phyloP scores from a whole-genome alignment of 2,329 filamentous ascomycete species.

The Colletotrichum destructivum region DNA sequence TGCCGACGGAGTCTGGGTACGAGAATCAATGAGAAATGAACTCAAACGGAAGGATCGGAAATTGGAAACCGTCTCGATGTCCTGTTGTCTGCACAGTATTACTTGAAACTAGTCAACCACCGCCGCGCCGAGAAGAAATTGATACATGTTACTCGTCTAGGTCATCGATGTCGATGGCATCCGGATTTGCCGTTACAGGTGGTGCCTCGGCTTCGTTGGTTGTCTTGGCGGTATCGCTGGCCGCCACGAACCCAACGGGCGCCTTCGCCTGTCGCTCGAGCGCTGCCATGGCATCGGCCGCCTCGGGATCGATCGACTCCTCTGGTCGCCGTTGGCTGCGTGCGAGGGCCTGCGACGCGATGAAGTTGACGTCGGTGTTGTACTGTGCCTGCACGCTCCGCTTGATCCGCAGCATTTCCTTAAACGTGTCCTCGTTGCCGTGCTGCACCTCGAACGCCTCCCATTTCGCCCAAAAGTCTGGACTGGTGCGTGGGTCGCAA shows the following conservation, averaged over 20 bases:
- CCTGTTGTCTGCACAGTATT: slow-evolving; percentile 33
- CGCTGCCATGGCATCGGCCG: slow-evolving; percentile 88
- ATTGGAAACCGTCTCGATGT: not conserved
- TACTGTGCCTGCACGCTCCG: slow-evolving; percentile 97
- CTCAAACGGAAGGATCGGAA: slow-evolving; percentile 6
- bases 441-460: slow-evolving; percentile 97
- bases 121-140: slow-evolving; percentile 16
- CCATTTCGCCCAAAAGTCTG: slow-evolving; percentile 96
- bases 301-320: slow-evolving; percentile 59
- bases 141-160: slow-evolving; percentile 70
- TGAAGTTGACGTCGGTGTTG: slow-evolving; percentile 99
- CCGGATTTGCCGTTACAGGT: slow-evolving; percentile 77
- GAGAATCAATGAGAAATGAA: slow-evolving; percentile 5
- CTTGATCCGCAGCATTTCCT: slow-evolving; percentile 99
- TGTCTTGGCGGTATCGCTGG: slow-evolving; percentile 78
- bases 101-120: slow-evolving; percentile 26
- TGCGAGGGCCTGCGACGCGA: slow-evolving; percentile 94
- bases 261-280: slow-evolving; percentile 91
- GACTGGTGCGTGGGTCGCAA: slow-evolving; percentile 92
- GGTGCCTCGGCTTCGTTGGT: slow-evolving; percentile 65
- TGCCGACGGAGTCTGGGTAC: not conserved
- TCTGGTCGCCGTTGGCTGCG: slow-evolving; percentile 77
- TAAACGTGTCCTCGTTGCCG: slow-evolving; percentile 99
- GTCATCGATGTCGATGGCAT: slow-evolving; percentile 86
- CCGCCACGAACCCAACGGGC: slow-evolving; percentile 91